These are phyloP conservation scores for Exophiala calicioides DNA, from an alignment of 2,329 filamentous ascomycete genomes.

Conservation along the genomic window DNA sequence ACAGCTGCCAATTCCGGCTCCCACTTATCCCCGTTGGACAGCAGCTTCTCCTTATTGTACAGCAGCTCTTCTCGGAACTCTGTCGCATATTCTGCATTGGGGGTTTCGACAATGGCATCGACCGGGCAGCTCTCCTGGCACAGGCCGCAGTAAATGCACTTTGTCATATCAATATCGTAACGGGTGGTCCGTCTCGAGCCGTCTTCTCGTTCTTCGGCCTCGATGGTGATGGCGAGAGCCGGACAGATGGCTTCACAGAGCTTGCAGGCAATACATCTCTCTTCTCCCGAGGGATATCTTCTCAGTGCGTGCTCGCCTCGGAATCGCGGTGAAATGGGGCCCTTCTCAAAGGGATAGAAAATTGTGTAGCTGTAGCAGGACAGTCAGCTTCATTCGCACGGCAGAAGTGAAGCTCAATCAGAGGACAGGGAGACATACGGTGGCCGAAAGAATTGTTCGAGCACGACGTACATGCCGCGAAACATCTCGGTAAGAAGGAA, in stretches of 20 bases:
- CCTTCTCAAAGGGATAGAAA: constrained; percentile 98
- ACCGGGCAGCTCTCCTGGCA: constrained; percentile 99
- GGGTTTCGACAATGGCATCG: constrained; percentile 82
- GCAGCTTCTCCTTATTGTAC: constrained; percentile 96
- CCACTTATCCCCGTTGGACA: constrained; percentile 93
- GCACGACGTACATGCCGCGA: constrained; percentile 93
- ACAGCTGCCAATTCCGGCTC: constrained; percentile 93
- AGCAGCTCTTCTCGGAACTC: constrained; percentile 87
- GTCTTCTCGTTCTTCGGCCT: constrained; percentile 96
- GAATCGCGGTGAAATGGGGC: constrained; percentile 96
- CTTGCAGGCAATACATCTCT: constrained; percentile 99
- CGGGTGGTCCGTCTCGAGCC: constrained; percentile 92
- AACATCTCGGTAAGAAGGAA: constrained; percentile 96
- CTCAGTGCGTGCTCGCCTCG: constrained; percentile 95
- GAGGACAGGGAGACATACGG: constrained; percentile 85
- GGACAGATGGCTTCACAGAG: constrained; percentile 98
- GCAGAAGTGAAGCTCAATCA: too few species aligned
- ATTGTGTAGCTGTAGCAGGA: constrained; percentile 77
- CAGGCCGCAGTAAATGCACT: constrained; percentile 99
- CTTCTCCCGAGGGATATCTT: constrained; percentile 94
- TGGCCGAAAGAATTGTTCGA: constrained; percentile 98
- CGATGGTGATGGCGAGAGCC: constrained; percentile 97
- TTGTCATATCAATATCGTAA: constrained; percentile 99
- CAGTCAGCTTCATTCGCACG: neutral
- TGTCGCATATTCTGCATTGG: constrained; percentile 73